These are phyloP conservation scores for Ascoidea asiatica DNA, from an alignment of 805 yeast genomes.

Conservation along the genomic window DNA sequence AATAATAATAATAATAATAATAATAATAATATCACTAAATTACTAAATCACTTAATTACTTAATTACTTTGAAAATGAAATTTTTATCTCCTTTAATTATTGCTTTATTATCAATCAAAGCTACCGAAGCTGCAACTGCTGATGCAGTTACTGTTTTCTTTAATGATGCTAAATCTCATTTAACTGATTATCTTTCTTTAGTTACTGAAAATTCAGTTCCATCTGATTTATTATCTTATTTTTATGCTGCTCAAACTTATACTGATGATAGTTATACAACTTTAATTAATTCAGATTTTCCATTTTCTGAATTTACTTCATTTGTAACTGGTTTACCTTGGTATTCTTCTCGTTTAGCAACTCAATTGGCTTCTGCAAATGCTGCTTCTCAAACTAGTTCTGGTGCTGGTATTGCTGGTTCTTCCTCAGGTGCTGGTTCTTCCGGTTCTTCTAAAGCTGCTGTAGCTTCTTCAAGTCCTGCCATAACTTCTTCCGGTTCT, in stretches of 20 bases:
- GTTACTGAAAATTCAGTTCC: slow-evolving; percentile 11
- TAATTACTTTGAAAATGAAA: not conserved
- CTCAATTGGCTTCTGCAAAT: slow-evolving; percentile 1
- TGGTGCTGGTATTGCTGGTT: not conserved
- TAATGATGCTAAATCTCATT: not conserved
- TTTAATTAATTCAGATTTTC: slow-evolving; percentile 17
- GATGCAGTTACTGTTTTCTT: not conserved
- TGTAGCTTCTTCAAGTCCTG: not conserved
- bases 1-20: too few relatives aligned
- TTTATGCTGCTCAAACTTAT: slow-evolving; percentile 22
- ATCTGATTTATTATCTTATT: slow-evolving; percentile 19
- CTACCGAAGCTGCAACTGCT: not conserved
- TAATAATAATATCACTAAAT: too few relatives aligned
- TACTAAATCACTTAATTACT: too few relatives aligned
- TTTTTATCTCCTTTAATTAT: not conserved
- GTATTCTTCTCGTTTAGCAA: slow-evolving; percentile 4
- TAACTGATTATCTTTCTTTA: not conserved
- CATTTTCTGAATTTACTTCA: slow-evolving; percentile 5
- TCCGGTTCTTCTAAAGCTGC: not conserved
- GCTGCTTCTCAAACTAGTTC: not conserved
- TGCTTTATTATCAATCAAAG: not conserved
- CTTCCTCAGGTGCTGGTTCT: not conserved
- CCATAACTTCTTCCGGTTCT: not conserved
- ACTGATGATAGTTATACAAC: slow-evolving; percentile 33
- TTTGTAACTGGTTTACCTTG: slow-evolving; percentile 8